phyloP scores from a whole-genome alignment of 2,329 filamentous ascomycete species.

The Cercospora sojina region DNA sequence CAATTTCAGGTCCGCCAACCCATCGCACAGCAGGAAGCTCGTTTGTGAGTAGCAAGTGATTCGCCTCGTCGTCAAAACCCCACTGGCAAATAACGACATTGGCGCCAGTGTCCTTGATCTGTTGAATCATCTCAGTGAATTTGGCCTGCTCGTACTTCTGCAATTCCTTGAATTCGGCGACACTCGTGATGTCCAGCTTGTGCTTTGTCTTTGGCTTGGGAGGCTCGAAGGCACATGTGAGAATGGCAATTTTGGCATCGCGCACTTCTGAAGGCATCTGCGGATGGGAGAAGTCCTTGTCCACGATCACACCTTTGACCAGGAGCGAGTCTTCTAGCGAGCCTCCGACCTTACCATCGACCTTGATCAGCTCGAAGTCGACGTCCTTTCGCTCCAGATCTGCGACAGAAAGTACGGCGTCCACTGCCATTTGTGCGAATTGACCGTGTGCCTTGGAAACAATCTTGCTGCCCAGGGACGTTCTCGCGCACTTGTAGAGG shows the following conservation, averaged over 20 bases:
- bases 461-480: slow-evolving; percentile 96
- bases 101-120: slow-evolving; percentile 95
- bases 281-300: slow-evolving; percentile 99
- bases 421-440: slow-evolving; percentile 94
- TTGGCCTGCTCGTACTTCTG: slow-evolving; percentile 95
- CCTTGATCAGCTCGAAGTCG: slow-evolving; percentile 98
- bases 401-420: slow-evolving; percentile 93
- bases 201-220: slow-evolving; percentile 99
- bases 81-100: slow-evolving; percentile 99
- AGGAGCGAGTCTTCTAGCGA: slow-evolving; percentile 88
- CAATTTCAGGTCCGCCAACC: slow-evolving; percentile 97
- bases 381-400: slow-evolving; percentile 96
- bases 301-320: slow-evolving; percentile 96
- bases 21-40: slow-evolving; percentile 92
- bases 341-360: slow-evolving; percentile 96
- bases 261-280: slow-evolving; percentile 96
- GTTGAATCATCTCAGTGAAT: slow-evolving; percentile 97
- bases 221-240: slow-evolving; percentile 97
- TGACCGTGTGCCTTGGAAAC: slow-evolving; percentile 98
- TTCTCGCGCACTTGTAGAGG: slow-evolving; percentile 90
- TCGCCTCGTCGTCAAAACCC: slow-evolving; percentile 99
- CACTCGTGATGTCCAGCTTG: slow-evolving; percentile 93
- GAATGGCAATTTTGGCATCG: slow-evolving; percentile 94
- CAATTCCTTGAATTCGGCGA: slow-evolving; percentile 97
- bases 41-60: slow-evolving; percentile 95